phyloP scores from a whole-genome alignment of 1,284 basidiomycete species.

The Macrocystidia cucumis region DNA sequence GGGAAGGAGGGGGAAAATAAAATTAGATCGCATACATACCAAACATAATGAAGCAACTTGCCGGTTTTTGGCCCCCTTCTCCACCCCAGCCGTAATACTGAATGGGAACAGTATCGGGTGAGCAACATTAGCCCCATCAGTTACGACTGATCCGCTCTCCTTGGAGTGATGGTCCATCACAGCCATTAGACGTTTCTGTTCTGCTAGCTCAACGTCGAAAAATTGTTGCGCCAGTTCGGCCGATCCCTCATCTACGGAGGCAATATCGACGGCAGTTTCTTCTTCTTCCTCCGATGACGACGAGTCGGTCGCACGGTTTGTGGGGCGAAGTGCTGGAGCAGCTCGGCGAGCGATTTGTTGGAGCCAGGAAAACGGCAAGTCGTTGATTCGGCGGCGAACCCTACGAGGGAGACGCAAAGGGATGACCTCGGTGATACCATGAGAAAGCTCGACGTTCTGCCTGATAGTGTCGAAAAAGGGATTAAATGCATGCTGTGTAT shows the following conservation, averaged over 20 bases:
- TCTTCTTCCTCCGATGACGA: constrained; percentile 26
- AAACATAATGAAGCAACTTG: constrained; percentile 28
- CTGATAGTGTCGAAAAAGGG: constrained; percentile 95
- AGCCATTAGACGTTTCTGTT: constrained; percentile 84
- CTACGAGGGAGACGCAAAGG: constrained; percentile 65
- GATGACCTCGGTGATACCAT: constrained; percentile 79
- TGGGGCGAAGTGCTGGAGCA: constrained; percentile 16
- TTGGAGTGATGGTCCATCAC: constrained; percentile 88
- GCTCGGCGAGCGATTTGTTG: constrained; percentile 60
- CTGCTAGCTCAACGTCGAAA: constrained; percentile 84
- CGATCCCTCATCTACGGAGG: constrained; percentile 57
- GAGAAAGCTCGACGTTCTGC: constrained; percentile 87
- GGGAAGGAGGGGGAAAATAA: constrained; percentile 6
- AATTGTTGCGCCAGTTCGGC: constrained; percentile 86
- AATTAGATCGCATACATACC: too few species aligned
- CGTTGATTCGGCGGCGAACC: constrained; percentile 53
- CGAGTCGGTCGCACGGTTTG: constrained; percentile 14
- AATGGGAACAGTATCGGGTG: constrained; percentile 61
- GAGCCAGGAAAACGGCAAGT: constrained; percentile 82
- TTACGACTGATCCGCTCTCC: constrained; percentile 29
- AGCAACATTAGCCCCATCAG: constrained; percentile 7
- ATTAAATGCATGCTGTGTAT: constrained; percentile 47
- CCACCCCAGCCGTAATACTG: constrained; percentile 93
- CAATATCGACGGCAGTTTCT: constrained; percentile 23
- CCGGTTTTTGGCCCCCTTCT: constrained; percentile 93